phyloP scores from a whole-genome alignment of 2,329 filamentous ascomycete genomes.

The Zopfia rhizophila region DNA sequence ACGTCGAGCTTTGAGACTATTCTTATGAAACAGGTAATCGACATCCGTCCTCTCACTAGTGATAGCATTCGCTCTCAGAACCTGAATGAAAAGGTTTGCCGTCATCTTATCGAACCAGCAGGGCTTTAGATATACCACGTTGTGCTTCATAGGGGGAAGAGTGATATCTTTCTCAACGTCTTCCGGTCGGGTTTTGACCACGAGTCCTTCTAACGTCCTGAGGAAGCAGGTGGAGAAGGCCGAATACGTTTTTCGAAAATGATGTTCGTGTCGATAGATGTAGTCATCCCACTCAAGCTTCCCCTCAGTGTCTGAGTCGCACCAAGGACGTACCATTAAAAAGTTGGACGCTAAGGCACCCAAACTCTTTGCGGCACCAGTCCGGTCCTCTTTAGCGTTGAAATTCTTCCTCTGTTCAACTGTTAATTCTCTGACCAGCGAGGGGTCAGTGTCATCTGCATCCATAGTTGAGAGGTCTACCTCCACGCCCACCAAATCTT shows the following conservation, averaged over 20 bases:
- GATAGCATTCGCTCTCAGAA: conserved; percentile 85
- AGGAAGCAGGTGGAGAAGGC: conserved; percentile 68
- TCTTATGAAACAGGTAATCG: conserved; percentile 89
- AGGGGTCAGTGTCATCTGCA: conserved; percentile 41
- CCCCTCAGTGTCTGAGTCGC: conserved; percentile 68
- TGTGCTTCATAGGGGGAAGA: conserved; percentile 78
- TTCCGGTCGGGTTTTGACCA: conserved; percentile 80
- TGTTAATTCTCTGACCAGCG: conserved; percentile 35
- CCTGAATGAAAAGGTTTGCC: conserved; percentile 84
- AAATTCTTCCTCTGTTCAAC: conserved; percentile 56
- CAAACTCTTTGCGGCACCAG: conserved; percentile 66
- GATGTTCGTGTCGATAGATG: conserved; percentile 64
- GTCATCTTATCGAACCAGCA: conserved; percentile 86
- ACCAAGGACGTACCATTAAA: conserved; percentile 82
- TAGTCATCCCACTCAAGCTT: conserved; percentile 79
- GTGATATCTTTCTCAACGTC: conserved; percentile 73
- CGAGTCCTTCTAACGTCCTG: conserved; percentile 77
- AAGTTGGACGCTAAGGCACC: conserved; percentile 75
- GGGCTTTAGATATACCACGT: conserved; percentile 77
- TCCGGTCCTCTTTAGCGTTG: conserved; percentile 49
- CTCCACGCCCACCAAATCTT: conserved; percentile 81
- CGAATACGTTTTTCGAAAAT: conserved; percentile 65
- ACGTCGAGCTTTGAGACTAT: conserved; percentile 73
- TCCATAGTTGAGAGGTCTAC: conserved; percentile 60
- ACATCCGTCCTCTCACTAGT: conserved; percentile 84